These are phyloP conservation scores for Saccharomycopsis schoenii DNA, from an alignment of 805 yeast species.

Conservation along the genomic window DNA sequence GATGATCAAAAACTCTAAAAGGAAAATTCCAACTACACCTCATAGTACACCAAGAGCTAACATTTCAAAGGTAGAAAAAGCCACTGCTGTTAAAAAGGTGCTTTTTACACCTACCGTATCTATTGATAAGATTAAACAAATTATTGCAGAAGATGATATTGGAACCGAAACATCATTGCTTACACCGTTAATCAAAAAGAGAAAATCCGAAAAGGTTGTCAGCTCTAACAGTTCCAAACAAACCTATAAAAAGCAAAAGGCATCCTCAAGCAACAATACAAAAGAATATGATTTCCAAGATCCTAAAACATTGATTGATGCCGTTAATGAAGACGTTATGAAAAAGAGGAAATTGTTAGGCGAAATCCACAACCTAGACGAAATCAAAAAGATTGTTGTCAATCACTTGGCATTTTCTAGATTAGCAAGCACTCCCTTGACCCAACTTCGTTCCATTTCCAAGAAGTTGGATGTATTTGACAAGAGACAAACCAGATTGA, in stretches of 20 bases:
- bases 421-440: constrained; percentile 78
- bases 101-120: constrained; percentile 7
- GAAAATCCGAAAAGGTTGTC: neutral
- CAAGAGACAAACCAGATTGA: constrained; percentile 29
- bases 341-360: constrained; percentile 8
- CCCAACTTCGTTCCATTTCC: constrained; percentile 51
- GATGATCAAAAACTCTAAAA: neutral
- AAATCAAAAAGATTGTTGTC: constrained; percentile 54
- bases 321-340: constrained; percentile 15
- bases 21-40: neutral
- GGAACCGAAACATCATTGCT: neutral
- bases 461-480: constrained; percentile 29
- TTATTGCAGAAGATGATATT: neutral
- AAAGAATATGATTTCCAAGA: constrained; percentile 17
- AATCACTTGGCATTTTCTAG: constrained; percentile 90
- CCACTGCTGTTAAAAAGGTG: neutral
- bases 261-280: neutral
- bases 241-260: constrained; percentile 6
- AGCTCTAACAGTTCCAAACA: neutral
- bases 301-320: constrained; percentile 17
- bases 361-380: constrained; percentile 29
- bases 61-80: neutral
- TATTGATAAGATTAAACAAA: constrained; percentile 7
- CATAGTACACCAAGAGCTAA: neutral
- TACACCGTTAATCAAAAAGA: neutral